Conservation (phyloP, 768 basidiomycete genomes). For the Boletellus ananiceps region DNA sequence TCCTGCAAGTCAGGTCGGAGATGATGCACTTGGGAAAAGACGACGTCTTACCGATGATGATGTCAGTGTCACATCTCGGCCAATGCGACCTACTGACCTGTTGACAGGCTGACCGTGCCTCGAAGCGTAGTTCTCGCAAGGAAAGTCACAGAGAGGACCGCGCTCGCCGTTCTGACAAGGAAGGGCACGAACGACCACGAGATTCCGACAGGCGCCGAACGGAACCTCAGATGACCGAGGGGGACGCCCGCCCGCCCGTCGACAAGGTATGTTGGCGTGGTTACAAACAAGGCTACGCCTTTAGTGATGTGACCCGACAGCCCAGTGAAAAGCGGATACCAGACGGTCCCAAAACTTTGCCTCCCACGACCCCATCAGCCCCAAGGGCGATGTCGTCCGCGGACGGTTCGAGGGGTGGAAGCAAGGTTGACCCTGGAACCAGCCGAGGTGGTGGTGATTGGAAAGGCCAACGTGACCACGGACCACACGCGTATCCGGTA, state of each 20-base stretch:
- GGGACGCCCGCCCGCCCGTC: constrained; percentile 43
- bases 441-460: constrained; percentile 47
- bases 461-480: constrained; percentile 38
- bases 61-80: constrained; percentile 38
- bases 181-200: constrained; percentile 58
- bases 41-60: constrained; percentile 68
- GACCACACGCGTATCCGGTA: constrained; percentile 20
- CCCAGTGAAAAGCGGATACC: constrained; percentile 50
- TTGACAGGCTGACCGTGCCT: constrained; percentile 60
- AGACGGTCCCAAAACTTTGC: constrained; percentile 52
- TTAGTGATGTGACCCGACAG: constrained; percentile 27
- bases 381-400: constrained; percentile 65
- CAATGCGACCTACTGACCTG: constrained; percentile 9
- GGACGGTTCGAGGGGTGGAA: constrained; percentile 36
- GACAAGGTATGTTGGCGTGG: constrained; percentile 53
- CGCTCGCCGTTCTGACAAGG: constrained; percentile 64
- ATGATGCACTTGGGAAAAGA: constrained; percentile 72
- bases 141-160: constrained; percentile 76
- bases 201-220: constrained; percentile 65
- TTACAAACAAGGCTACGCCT: not conserved
- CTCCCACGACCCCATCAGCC: constrained; percentile 60
- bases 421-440: constrained; percentile 37
- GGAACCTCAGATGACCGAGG: constrained; percentile 56
- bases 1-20: constrained; percentile 37
- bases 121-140: constrained; percentile 80